Conservation (phyloP, 441 rosid genomes). For the Mallotus japonicus region DNA sequence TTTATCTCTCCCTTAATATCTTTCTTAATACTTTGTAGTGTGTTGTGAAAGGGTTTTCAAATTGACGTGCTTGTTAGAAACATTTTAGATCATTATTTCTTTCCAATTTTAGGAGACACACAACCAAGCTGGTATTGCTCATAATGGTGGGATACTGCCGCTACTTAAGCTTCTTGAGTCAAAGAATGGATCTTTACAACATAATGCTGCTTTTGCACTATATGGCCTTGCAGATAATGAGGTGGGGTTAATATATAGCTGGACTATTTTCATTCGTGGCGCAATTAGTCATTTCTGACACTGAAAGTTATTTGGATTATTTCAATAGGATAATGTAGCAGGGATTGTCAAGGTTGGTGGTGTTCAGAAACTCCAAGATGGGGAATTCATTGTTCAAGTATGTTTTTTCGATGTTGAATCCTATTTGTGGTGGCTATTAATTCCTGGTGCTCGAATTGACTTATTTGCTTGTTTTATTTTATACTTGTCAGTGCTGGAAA, state of each 20-base stretch:
- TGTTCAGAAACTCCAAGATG: constrained; percentile 86
- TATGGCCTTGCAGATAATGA: constrained; percentile 97
- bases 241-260: constrained; percentile 37
- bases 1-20: neutral
- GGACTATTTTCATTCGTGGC: neutral
- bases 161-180: constrained; percentile 85
- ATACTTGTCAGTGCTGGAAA: neutral
- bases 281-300: neutral
- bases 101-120: constrained; percentile 58
- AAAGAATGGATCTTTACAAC: constrained; percentile 86
- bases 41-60: neutral
- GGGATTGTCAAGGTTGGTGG: constrained; percentile 89
- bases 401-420: constrained; percentile 17
- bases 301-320: constrained; percentile 13
- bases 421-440: neutral
- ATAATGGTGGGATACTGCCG: constrained; percentile 82
- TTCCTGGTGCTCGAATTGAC: neutral
- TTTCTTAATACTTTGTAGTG: neutral
- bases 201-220: constrained; percentile 96
- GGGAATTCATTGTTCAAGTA: constrained; percentile 91
- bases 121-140: constrained; percentile 95
- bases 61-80: neutral
- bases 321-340: constrained; percentile 76
- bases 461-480: neutral
- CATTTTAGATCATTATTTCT: neutral